A percentile compares a stretch with the other conserved stretches of the same genome.
Conservation (phyloP, 805 yeast species). For the Sporopachydermia quercuum region DNA sequence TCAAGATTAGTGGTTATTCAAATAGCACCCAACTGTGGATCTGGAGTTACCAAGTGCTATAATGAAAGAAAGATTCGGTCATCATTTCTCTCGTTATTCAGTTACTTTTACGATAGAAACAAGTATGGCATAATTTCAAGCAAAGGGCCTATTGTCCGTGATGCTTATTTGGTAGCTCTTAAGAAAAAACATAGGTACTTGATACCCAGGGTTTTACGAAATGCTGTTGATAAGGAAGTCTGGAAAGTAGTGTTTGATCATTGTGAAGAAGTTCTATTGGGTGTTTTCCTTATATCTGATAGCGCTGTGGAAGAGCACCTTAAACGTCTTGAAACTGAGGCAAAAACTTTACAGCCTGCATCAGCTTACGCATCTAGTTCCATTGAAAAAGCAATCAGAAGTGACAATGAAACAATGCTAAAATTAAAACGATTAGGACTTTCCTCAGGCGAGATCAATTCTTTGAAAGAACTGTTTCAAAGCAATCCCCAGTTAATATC, state of each 20-base stretch:
- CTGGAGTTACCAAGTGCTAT: slow-evolving; percentile 9
- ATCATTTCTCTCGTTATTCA: slow-evolving; percentile 22
- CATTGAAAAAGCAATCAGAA: too few species aligned
- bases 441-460: not conserved
- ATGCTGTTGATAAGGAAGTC: not conserved
- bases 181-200: slow-evolving; percentile 5
- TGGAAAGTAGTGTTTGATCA: not conserved
- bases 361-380: not conserved
- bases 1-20: not conserved
- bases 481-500: not conserved
- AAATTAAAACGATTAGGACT: slow-evolving; percentile 1
- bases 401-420: not conserved
- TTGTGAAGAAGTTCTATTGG: not conserved
- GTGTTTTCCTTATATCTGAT: not conserved
- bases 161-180: slow-evolving; percentile 41
- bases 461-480: not conserved
- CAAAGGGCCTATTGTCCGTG: slow-evolving; percentile 38
- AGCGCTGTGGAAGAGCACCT: not conserved
- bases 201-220: not conserved
- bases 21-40: slow-evolving; percentile 10
- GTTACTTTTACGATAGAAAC: slow-evolving; percentile 29
- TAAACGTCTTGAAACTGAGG: not conserved
- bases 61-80: slow-evolving; percentile 13
- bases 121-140: slow-evolving; percentile 49
- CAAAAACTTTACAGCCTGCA: not conserved